phyloP scores from a whole-genome alignment of 2,329 filamentous ascomycete species.

The Cryphonectria nitschkei region DNA sequence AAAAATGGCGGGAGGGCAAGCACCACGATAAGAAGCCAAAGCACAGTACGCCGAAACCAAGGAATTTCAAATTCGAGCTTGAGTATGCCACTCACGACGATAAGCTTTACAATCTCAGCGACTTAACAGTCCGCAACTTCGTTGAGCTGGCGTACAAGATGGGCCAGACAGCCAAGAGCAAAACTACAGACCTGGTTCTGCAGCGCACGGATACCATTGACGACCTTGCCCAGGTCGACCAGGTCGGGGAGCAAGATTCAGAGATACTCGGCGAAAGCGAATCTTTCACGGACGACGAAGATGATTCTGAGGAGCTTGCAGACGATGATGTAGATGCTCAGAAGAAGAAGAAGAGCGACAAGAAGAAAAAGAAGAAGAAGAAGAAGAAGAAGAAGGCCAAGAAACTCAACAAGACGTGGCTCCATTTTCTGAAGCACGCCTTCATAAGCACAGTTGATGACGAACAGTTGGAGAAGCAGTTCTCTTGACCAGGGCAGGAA shows the following conservation, averaged over 20 bases:
- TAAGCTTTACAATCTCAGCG: slow-evolving; percentile 71
- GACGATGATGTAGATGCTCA: slow-evolving; percentile 36
- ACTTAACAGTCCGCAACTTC: slow-evolving; percentile 83
- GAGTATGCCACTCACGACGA: slow-evolving; percentile 88
- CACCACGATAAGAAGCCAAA: slow-evolving; percentile 62
- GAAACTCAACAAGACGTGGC: slow-evolving; percentile 72
- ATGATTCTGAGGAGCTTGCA: slow-evolving; percentile 35
- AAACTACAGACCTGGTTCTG: slow-evolving; percentile 20
- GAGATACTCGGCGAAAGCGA: slow-evolving; percentile 32
- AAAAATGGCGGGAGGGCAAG: slow-evolving; percentile 67
- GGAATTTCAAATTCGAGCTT: slow-evolving; percentile 73
- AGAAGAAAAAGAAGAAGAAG: slow-evolving; percentile 48
- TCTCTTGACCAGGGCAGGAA: slow-evolving; percentile 15
- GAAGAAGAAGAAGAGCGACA: slow-evolving; percentile 47
- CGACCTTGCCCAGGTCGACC: slow-evolving; percentile 22
- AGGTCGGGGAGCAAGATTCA: slow-evolving; percentile 24
- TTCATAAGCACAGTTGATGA: slow-evolving; percentile 75
- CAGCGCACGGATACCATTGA: slow-evolving; percentile 23
- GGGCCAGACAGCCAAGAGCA: slow-evolving; percentile 51
- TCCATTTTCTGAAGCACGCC: slow-evolving; percentile 75
- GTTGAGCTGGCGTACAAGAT: slow-evolving; percentile 81
- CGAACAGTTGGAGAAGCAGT: slow-evolving; percentile 61
- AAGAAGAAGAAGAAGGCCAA: slow-evolving; percentile 57
- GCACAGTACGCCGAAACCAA: slow-evolving; percentile 58
- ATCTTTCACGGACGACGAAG: slow-evolving; percentile 37